Conservation (phyloP, 2,329 filamentous ascomycete species). For the Colletotrichum liriopes region DNA sequence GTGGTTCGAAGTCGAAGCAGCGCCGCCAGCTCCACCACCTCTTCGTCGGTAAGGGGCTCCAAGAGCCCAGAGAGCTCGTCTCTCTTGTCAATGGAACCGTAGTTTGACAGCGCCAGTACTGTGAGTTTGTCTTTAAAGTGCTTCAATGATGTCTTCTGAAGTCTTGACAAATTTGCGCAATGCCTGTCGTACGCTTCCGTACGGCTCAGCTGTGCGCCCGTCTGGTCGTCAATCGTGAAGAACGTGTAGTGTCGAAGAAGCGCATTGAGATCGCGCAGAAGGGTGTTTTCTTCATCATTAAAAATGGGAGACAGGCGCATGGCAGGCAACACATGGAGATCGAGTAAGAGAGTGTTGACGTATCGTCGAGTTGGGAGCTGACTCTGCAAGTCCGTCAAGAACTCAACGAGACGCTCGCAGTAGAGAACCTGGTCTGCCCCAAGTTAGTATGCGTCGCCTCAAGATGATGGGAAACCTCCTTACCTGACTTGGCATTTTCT, state of each 20-base stretch:
- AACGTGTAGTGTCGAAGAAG: slow-evolving; percentile 90
- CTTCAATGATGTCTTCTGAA: slow-evolving; percentile 85
- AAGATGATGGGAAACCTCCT: slow-evolving; percentile 40
- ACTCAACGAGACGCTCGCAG: slow-evolving; percentile 93
- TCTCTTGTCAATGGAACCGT: slow-evolving; percentile 86
- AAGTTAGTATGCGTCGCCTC: slow-evolving; percentile 46
- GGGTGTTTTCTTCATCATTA: slow-evolving; percentile 79
- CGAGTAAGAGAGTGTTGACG: slow-evolving; percentile 88
- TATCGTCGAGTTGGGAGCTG: slow-evolving; percentile 95
- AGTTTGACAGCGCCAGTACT: slow-evolving; percentile 93
- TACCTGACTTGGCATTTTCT: slow-evolving; percentile 63
- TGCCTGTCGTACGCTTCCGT: slow-evolving; percentile 85
- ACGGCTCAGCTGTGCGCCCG: slow-evolving; percentile 80
- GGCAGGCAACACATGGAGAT: slow-evolving; percentile 85
- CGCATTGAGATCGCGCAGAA: slow-evolving; percentile 84
- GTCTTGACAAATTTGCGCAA: slow-evolving; percentile 80
- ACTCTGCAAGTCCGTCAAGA: slow-evolving; percentile 91
- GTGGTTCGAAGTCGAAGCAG: slow-evolving; percentile 83
- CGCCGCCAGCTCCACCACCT: slow-evolving; percentile 78
- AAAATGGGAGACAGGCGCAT: slow-evolving; percentile 86
- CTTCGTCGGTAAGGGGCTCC: slow-evolving; percentile 79
- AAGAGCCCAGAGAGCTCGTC: slow-evolving; percentile 85
- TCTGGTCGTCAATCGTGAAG: slow-evolving; percentile 94
- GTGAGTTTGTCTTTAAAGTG: slow-evolving; percentile 91
- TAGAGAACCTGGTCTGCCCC: slow-evolving; percentile 78